Conservation (phyloP, 805 yeast species). For the Schwanniomyces occidentalis region DNA sequence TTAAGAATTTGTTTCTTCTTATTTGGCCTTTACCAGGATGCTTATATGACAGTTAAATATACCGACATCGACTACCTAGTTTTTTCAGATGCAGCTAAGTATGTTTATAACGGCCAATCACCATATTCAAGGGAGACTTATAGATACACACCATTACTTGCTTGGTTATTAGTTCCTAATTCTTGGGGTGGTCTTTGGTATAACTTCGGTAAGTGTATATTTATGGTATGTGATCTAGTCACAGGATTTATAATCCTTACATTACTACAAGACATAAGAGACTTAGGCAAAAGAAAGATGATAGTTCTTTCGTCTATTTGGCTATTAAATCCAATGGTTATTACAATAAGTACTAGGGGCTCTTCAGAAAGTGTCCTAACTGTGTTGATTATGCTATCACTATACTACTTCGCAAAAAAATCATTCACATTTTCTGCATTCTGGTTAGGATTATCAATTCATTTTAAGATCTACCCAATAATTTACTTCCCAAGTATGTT, state of each 20-base stretch:
- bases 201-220: conserved; percentile 77
- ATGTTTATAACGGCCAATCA: conserved; percentile 56
- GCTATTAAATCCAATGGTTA: conserved; percentile 94
- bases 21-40: conserved; percentile 88
- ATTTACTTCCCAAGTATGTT: conserved; percentile 79
- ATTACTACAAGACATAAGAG: conserved; percentile 29
- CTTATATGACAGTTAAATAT: conserved; percentile 72
- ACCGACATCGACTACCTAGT: conserved; percentile 95
- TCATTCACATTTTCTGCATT: conserved; percentile 36
- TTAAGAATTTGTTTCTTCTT: conserved; percentile 63
- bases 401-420: conserved; percentile 45
- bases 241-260: conserved; percentile 62
- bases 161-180: conserved; percentile 82
- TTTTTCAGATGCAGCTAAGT: conserved; percentile 87
- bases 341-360: conserved; percentile 90
- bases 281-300: conserved; percentile 28
- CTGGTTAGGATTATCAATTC: conserved; percentile 75
- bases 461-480: conserved; percentile 89
- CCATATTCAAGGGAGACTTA: conserved; percentile 89
- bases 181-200: conserved; percentile 40
- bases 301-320: conserved; percentile 60
- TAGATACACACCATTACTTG: conserved; percentile 86
- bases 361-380: conserved; percentile 89
- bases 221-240: conserved; percentile 73
- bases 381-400: conserved; percentile 63